phyloP scores from a whole-genome alignment of 2,329 filamentous ascomycete species.

The Cadophora sp. region DNA sequence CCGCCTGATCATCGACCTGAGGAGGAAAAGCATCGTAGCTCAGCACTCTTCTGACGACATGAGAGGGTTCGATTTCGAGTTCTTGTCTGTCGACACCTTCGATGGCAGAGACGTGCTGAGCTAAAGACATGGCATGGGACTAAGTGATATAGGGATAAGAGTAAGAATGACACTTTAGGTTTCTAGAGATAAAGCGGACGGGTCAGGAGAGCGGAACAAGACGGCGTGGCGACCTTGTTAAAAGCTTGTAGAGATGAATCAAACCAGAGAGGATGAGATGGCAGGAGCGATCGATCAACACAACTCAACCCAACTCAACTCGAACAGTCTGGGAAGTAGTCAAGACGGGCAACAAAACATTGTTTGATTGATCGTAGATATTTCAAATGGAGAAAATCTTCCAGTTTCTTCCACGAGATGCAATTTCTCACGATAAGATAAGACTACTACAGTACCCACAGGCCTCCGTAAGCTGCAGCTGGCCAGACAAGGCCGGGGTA shows the following conservation, averaged over 20 bases:
- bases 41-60: slow-evolving; percentile 15
- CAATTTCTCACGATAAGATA: slow-evolving; percentile 13
- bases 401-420: not conserved
- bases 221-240: not conserved
- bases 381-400: not conserved
- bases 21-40: slow-evolving; percentile 23
- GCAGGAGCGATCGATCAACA: not conserved
- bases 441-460: too few species aligned
- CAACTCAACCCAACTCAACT: too few species aligned
- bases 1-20: slow-evolving; percentile 19
- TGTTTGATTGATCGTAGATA: not conserved
- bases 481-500: not conserved
- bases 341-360: not conserved
- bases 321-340: not conserved
- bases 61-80: slow-evolving; percentile 8
- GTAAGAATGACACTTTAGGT: not conserved
- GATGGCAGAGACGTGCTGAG: slow-evolving; percentile 24
- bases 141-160: not conserved
- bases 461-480: not conserved
- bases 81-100: slow-evolving; percentile 23
- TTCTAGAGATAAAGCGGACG: not conserved
- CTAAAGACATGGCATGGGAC: slow-evolving; percentile 22
- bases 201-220: not conserved
- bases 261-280: not conserved
- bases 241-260: not conserved